Conservation (phyloP, 2,329 filamentous ascomycete genomes). For the Diaporthe sp. region DNA sequence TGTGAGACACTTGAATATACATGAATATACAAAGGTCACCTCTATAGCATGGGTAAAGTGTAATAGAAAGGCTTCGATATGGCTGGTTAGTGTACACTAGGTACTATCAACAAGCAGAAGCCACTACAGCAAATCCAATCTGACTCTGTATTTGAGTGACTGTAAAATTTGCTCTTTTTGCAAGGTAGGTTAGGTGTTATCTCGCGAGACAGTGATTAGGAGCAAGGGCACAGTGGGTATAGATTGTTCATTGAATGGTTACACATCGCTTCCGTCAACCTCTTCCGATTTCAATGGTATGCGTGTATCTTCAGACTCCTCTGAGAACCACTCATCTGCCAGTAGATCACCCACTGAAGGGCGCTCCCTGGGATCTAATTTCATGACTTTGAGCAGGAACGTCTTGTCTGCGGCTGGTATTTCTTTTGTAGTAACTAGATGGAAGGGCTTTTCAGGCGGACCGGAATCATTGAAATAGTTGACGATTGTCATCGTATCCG, state of each 20-base stretch:
- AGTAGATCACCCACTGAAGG: slow-evolving; percentile 41
- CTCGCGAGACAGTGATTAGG: too few species aligned
- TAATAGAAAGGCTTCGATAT: too few species aligned
- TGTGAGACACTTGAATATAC: not conserved
- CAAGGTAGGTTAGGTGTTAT: too few species aligned
- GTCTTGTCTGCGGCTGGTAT: slow-evolving; percentile 38
- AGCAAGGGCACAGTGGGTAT: too few species aligned
- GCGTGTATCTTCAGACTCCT: slow-evolving; percentile 27
- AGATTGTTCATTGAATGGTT: not conserved
- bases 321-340: slow-evolving; percentile 41
- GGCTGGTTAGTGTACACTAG: too few species aligned
- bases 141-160: too few species aligned
- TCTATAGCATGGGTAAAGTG: too few species aligned
- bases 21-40: too few species aligned
- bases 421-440: slow-evolving; percentile 34
- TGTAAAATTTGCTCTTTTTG: too few species aligned
- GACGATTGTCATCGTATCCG: not conserved
- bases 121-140: too few species aligned
- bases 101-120: too few species aligned
- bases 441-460: slow-evolving; percentile 35
- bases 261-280: not conserved
- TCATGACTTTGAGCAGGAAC: slow-evolving; percentile 41
- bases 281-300: not conserved
- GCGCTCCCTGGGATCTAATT: slow-evolving; percentile 41
- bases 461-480: slow-evolving; percentile 6